A percentile compares a stretch with the other conserved stretches of the same genome.
These are phyloP conservation scores for Vigna angularis DNA, from an alignment of 306 rosid genomes.

Conservation along the genomic window DNA sequence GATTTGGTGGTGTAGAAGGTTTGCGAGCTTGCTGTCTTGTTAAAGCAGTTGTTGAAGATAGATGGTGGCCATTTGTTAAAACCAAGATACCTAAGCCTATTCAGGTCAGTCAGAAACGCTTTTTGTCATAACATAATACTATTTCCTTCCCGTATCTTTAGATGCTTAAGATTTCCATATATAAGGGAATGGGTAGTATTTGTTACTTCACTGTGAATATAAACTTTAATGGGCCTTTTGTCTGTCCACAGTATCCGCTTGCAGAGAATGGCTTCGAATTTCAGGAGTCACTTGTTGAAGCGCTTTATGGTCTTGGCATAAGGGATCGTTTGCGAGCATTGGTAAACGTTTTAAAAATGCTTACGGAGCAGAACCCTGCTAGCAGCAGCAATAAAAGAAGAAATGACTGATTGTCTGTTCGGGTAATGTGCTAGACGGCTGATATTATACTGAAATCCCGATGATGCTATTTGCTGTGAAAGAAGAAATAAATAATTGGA, in stretches of 20 bases:
- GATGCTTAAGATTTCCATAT: neutral
- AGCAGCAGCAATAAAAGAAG: slow-evolving; percentile 44
- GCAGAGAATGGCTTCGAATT: slow-evolving; percentile 85
- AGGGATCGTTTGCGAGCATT: slow-evolving; percentile 84
- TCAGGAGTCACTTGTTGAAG: slow-evolving; percentile 80
- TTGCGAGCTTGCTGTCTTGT: slow-evolving; percentile 91
- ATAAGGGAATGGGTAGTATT: neutral
- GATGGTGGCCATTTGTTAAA: slow-evolving; percentile 89
- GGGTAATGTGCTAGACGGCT: slow-evolving; percentile 7
- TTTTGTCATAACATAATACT: neutral
- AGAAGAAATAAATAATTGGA: slow-evolving; percentile 49
- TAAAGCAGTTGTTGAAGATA: slow-evolving; percentile 87
- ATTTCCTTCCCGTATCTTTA: neutral
- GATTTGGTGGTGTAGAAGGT: slow-evolving; percentile 91
- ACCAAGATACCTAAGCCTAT: slow-evolving; percentile 88
- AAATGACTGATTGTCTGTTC: slow-evolving; percentile 48
- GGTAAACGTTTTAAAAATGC: slow-evolving; percentile 71
- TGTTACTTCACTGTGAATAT: neutral
- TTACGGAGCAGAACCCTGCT: slow-evolving; percentile 61
- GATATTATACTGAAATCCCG: neutral
- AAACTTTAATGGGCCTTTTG: slow-evolving; percentile 29
- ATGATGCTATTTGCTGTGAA: slow-evolving; percentile 5
- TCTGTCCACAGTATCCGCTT: slow-evolving; percentile 68
- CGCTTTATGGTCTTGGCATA: slow-evolving; percentile 70
- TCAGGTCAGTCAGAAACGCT: slow-evolving; percentile 61